These are phyloP conservation scores for Thermomucor indicae-seudaticae DNA, from an alignment of 371 early-diverging fungal species.

Conservation along the genomic window DNA sequence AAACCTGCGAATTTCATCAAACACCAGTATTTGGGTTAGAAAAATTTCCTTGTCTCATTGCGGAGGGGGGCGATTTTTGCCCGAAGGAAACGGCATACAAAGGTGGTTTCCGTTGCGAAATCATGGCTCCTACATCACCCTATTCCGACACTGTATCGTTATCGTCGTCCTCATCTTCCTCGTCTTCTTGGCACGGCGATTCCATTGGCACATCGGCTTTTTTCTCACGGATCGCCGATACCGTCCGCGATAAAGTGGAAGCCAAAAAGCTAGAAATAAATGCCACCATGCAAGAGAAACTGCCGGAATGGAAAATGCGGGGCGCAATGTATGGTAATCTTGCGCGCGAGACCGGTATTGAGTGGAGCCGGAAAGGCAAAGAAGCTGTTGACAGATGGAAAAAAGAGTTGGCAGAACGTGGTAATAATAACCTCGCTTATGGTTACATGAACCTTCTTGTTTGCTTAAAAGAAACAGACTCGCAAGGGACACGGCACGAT, in stretches of 20 bases:
- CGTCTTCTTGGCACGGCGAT: too few relatives aligned
- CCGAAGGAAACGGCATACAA: too few relatives aligned
- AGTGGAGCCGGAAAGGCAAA: conserved; percentile 44
- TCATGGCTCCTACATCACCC: conserved; percentile 5
- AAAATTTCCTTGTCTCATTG: too few relatives aligned
- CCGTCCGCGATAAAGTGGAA: conserved; percentile 34
- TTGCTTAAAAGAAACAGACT: conserved; percentile 7
- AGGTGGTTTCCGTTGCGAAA: too few relatives aligned
- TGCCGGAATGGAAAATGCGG: conserved; percentile 42
- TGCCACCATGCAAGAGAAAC: conserved; percentile 44
- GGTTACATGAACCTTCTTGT: neutral
- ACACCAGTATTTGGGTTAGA: too few relatives aligned
- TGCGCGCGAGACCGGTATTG: conserved; percentile 48
- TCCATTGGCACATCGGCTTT: conserved; percentile 3
- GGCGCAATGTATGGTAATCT: conserved; percentile 37
- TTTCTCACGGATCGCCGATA: conserved; percentile 7
- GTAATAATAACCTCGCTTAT: neutral
- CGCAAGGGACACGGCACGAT: too few relatives aligned
- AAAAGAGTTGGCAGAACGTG: conserved; percentile 26
- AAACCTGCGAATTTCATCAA: too few relatives aligned
- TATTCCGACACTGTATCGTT: neutral
- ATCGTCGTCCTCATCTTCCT: too few relatives aligned
- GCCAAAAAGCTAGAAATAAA: conserved; percentile 39
- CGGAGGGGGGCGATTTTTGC: too few relatives aligned
- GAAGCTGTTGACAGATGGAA: conserved; percentile 53